These are phyloP conservation scores for Naganishia onofrii DNA, from an alignment of 768 basidiomycete species.

Conservation along the genomic window DNA sequence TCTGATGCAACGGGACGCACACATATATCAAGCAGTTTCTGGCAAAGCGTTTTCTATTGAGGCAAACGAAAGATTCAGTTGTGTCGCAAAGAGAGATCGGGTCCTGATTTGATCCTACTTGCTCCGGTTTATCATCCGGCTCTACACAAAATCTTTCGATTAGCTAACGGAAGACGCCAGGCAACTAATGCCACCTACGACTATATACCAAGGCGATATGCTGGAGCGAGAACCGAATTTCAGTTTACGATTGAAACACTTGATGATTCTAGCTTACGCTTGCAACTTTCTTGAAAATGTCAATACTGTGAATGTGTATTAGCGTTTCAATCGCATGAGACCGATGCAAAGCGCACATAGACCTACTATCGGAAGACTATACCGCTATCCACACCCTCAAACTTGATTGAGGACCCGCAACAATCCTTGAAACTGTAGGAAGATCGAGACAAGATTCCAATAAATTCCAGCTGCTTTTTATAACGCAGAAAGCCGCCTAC, in stretches of 20 bases:
- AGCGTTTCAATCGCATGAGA: neutral
- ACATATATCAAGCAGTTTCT: constrained; percentile 24
- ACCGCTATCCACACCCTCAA: neutral
- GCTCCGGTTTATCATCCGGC: constrained; percentile 66
- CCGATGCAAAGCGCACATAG: neutral
- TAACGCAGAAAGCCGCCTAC: neutral
- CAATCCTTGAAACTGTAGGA: neutral
- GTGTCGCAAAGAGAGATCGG: neutral
- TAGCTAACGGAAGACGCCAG: too few relatives aligned
- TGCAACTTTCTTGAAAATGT: constrained; percentile 54
- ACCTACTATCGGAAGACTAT: constrained; percentile 13
- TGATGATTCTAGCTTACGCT: constrained; percentile 22
- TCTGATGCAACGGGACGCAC: neutral
- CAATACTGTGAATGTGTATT: constrained; percentile 54
- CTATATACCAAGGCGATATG: constrained; percentile 84
- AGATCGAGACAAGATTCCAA: neutral
- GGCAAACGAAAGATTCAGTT: neutral
- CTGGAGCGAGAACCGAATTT: constrained; percentile 48
- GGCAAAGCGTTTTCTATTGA: constrained; percentile 7
- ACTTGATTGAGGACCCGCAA: neutral
- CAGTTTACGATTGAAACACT: neutral
- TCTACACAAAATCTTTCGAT: constrained; percentile 54
- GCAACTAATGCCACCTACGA: constrained; percentile 54
- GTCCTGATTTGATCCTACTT: constrained; percentile 47
- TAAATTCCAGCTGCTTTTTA: neutral